Percentiles rank a stretch among this genome's conserved stretches.
Conservation (phyloP, 2,329 filamentous ascomycete genomes). For the Neonectria coccinea region DNA sequence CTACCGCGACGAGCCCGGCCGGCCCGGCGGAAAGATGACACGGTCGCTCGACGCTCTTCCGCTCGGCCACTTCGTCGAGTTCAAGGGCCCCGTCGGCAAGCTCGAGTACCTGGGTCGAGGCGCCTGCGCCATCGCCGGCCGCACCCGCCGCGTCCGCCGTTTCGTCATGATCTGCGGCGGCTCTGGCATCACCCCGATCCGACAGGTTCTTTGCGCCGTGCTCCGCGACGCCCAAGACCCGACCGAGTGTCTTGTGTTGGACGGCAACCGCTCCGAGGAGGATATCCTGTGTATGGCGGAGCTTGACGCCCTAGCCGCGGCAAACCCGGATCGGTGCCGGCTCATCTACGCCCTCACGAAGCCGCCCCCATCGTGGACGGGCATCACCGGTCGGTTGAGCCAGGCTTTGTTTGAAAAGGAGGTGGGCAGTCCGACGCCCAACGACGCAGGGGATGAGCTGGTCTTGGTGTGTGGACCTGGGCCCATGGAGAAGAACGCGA, state of each 20-base stretch:
- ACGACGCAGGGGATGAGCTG: slow-evolving; percentile 63
- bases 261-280: slow-evolving; percentile 81
- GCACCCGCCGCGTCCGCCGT: slow-evolving; percentile 66
- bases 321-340: slow-evolving; percentile 68
- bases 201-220: slow-evolving; percentile 82
- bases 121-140: slow-evolving; percentile 69
- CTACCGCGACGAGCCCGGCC: slow-evolving; percentile 72
- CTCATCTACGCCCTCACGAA: slow-evolving; percentile 78
- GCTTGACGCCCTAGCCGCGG: slow-evolving; percentile 71
- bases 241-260: slow-evolving; percentile 78
- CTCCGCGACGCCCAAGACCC: slow-evolving; percentile 65
- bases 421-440: slow-evolving; percentile 54
- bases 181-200: slow-evolving; percentile 93
- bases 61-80: slow-evolving; percentile 79
- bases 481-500: slow-evolving; percentile 76
- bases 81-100: slow-evolving; percentile 89
- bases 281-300: slow-evolving; percentile 86
- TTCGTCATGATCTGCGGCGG: slow-evolving; percentile 92
- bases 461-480: slow-evolving; percentile 85
- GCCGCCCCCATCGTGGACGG: slow-evolving; percentile 73
- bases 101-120: slow-evolving; percentile 83
- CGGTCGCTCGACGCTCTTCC: slow-evolving; percentile 79
- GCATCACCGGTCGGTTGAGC: slow-evolving; percentile 75
- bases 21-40: slow-evolving; percentile 83
- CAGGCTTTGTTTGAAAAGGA: slow-evolving; percentile 71